phyloP scores from a whole-genome alignment of 139 green algal genomes.

The Closterium sp. region DNA sequence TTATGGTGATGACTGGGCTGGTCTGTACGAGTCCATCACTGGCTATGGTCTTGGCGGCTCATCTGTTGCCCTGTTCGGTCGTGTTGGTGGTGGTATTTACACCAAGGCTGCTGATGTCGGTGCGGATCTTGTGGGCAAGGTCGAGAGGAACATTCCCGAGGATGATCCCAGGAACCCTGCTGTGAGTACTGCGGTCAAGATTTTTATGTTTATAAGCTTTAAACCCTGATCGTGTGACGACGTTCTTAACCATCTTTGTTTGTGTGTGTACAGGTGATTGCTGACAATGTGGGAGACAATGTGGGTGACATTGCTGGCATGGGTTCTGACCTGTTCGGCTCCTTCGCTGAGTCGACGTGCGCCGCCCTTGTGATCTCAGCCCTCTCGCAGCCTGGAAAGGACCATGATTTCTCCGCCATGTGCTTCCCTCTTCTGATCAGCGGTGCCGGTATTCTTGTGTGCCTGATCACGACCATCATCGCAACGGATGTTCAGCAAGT shows the following conservation, averaged over 20 bases:
- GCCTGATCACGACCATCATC: slow-evolving; percentile 56
- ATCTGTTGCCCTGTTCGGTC: slow-evolving; percentile 86
- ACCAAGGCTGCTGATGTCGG: slow-evolving; percentile 98
- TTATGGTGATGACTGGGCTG: slow-evolving; percentile 87
- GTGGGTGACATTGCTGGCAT: slow-evolving; percentile 98
- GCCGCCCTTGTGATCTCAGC: slow-evolving; percentile 61
- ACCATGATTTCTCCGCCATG: slow-evolving; percentile 51
- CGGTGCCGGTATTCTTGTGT: slow-evolving; percentile 57
- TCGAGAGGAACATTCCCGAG: slow-evolving; percentile 74
- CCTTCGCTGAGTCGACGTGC: slow-evolving; percentile 62
- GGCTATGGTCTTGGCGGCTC: slow-evolving; percentile 96
- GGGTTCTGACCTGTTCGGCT: slow-evolving; percentile 94
- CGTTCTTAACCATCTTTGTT: neutral
- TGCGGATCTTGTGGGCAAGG: slow-evolving; percentile 96
- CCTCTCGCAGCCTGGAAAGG: slow-evolving; percentile 26
- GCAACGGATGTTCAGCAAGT: slow-evolving; percentile 53
- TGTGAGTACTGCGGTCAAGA: slow-evolving; percentile 53
- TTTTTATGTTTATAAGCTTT: neutral
- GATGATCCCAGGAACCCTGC: slow-evolving; percentile 98
- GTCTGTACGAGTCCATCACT: slow-evolving; percentile 93
- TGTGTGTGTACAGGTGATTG: slow-evolving; percentile 40
- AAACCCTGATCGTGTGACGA: neutral
- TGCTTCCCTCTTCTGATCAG: slow-evolving; percentile 60
- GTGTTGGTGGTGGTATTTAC: slow-evolving; percentile 94
- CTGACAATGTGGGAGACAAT: slow-evolving; percentile 94